phyloP scores from a whole-genome alignment of 192 early-diverging fungal genomes.

The Jimgerdemannia lactiflua region DNA sequence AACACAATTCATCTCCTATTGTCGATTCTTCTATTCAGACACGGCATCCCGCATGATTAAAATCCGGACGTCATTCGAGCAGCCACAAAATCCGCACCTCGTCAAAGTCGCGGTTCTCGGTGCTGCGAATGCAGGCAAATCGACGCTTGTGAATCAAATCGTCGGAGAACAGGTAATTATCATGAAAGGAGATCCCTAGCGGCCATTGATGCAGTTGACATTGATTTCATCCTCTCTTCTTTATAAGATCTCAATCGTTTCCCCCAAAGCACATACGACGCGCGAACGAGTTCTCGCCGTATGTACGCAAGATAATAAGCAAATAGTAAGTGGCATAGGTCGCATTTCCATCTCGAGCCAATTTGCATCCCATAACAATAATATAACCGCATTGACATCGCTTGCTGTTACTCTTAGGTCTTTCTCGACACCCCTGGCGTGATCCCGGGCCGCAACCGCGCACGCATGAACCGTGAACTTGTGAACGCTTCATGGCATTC shows the following conservation, averaged over 20 bases:
- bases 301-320: constrained; percentile 51
- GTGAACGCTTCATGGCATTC: constrained; percentile 58
- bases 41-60: constrained; percentile 33
- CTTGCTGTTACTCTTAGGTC: constrained; percentile 8
- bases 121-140: constrained; percentile 74
- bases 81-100: constrained; percentile 60
- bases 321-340: constrained; percentile 42
- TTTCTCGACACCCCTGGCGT: constrained; percentile 66
- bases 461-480: constrained; percentile 44
- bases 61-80: constrained; percentile 37
- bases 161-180: constrained; percentile 39
- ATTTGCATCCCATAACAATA: too few relatives aligned
- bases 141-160: constrained; percentile 71
- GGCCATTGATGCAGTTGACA: too few relatives aligned
- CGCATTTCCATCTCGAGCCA: not conserved
- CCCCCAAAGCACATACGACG: constrained; percentile 70
- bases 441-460: constrained; percentile 38
- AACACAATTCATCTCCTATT: not conserved
- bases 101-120: constrained; percentile 64
- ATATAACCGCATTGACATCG: not conserved
- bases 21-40: not conserved
- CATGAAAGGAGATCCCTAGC: not conserved
- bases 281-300: constrained; percentile 60
- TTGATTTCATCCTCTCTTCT: not conserved
- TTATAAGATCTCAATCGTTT: constrained; percentile 60